Percentiles rank a stretch among this genome's conserved stretches.
These are phyloP conservation scores for Pythium graminicola DNA, from an alignment of 352 stramenopile species.

Conservation along the genomic window DNA sequence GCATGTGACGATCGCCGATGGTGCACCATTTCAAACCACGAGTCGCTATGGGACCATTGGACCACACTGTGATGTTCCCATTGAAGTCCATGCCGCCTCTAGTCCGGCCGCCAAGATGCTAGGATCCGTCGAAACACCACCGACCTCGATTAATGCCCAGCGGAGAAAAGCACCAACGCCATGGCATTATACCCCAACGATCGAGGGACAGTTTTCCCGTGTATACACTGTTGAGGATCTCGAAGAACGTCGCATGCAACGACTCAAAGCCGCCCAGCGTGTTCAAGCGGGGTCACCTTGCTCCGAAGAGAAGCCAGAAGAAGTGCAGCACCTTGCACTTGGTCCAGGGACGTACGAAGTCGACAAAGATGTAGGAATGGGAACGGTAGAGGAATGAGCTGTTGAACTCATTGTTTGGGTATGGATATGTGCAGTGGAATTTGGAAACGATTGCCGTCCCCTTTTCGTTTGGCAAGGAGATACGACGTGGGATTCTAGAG, in stretches of 20 bases:
- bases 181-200: conserved; percentile 33
- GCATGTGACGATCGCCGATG: conserved; percentile 15
- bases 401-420: no score
- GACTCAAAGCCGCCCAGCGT: conserved; percentile 3
- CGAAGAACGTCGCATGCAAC: conserved; percentile 1
- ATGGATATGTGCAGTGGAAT: no score
- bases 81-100: conserved; percentile 3
- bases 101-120: conserved; percentile 9
- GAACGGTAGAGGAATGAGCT: no score
- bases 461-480: conserved; percentile 46
- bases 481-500: conserved; percentile 40
- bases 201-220: conserved; percentile 36
- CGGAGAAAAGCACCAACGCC: conserved; percentile 20
- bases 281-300: neutral
- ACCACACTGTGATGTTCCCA: conserved; percentile 18
- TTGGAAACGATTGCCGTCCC: conserved; percentile 35
- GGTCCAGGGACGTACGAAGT: conserved; percentile 53
- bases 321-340: conserved; percentile 27
- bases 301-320: neutral
- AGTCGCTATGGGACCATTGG: conserved; percentile 39
- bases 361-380: conserved; percentile 34
- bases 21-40: conserved; percentile 1
- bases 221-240: conserved; percentile 44
- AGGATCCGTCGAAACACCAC: neutral
- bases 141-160: conserved; percentile 5